These are phyloP conservation scores for Skeletonema costatum DNA, from an alignment of 108 stramenopile genomes.

Conservation along the genomic window DNA sequence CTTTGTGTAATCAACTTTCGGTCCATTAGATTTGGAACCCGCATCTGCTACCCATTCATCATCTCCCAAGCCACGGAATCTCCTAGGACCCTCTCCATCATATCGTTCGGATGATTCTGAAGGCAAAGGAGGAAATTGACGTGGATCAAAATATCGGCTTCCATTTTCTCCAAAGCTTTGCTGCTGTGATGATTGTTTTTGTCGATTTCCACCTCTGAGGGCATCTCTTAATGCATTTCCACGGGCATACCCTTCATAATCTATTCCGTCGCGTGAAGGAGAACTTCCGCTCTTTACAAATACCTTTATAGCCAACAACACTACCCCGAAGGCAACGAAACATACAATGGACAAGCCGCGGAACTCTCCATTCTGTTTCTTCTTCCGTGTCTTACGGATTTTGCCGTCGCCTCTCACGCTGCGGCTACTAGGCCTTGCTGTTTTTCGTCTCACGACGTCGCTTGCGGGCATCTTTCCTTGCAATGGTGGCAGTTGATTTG, in stretches of 20 bases:
- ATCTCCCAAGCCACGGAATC: constrained; percentile 34
- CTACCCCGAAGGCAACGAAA: not conserved
- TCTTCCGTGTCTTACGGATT: not conserved
- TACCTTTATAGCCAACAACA: not conserved
- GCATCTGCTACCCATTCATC: constrained; percentile 42
- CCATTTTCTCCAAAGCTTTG: constrained; percentile 7
- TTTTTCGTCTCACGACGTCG: not conserved
- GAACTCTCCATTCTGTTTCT: not conserved
- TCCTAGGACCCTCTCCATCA: constrained; percentile 5
- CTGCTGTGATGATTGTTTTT: not conserved
- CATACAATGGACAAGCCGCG: not conserved
- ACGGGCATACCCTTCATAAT: constrained; percentile 19
- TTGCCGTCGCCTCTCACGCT: not conserved
- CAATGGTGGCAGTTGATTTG: not conserved
- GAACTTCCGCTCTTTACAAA: not conserved
- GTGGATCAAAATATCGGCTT: constrained; percentile 42
- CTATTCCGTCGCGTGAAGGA: not conserved
- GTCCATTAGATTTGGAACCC: constrained; percentile 18
- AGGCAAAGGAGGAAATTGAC: constrained; percentile 43
- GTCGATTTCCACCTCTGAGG: not conserved
- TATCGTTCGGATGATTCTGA: constrained; percentile 28
- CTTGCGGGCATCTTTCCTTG: not conserved
- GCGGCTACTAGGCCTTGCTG: not conserved
- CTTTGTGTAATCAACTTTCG: constrained; percentile 69
- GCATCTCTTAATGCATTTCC: constrained; percentile 35